Percentiles rank a stretch among this genome's conserved stretches.
Evolutionary conservation across 2,329 filamentous ascomycete genomes (phyloP).

Genomic region (Colletotrichum siamense): DNA sequence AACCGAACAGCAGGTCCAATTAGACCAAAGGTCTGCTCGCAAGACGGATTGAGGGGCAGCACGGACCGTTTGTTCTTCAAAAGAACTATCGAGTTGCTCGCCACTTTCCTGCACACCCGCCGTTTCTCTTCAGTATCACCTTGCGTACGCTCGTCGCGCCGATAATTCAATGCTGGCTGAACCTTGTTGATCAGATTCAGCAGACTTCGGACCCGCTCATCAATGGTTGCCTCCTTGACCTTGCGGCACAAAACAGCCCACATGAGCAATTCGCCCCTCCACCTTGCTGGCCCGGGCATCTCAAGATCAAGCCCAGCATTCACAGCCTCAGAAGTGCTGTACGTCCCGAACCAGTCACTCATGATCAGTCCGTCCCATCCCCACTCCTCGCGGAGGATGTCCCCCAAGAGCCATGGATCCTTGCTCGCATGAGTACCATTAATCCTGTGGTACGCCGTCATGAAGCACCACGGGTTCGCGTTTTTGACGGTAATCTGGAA

Average conservation of each 20-base stretch:
- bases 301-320: constrained; percentile 62
- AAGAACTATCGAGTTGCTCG: constrained; percentile 66
- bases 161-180: not conserved
- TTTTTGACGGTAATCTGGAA: constrained; percentile 62
- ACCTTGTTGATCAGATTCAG: constrained; percentile 53
- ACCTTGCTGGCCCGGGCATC: constrained; percentile 62
- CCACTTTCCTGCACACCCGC: constrained; percentile 51
- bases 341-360: constrained; percentile 65
- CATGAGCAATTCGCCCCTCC: constrained; percentile 53
- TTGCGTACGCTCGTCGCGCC: constrained; percentile 51
- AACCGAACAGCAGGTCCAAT: constrained; percentile 60
- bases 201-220: constrained; percentile 60
- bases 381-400: constrained; percentile 61
- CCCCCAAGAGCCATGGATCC: constrained; percentile 50
- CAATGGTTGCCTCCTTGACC: constrained; percentile 56
- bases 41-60: constrained; percentile 52
- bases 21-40: constrained; percentile 26
- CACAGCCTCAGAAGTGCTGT: constrained; percentile 55
- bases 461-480: constrained; percentile 55
- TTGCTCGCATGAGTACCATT: constrained; percentile 33
- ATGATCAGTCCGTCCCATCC: constrained; percentile 61
- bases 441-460: constrained; percentile 57
- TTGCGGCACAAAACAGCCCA: constrained; percentile 60
- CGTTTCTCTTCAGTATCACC: not conserved
- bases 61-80: constrained; percentile 66